Evolutionary conservation across 208 protist species (phyloP).

Genomic region (Acanthamoeba pearcei): DNA sequence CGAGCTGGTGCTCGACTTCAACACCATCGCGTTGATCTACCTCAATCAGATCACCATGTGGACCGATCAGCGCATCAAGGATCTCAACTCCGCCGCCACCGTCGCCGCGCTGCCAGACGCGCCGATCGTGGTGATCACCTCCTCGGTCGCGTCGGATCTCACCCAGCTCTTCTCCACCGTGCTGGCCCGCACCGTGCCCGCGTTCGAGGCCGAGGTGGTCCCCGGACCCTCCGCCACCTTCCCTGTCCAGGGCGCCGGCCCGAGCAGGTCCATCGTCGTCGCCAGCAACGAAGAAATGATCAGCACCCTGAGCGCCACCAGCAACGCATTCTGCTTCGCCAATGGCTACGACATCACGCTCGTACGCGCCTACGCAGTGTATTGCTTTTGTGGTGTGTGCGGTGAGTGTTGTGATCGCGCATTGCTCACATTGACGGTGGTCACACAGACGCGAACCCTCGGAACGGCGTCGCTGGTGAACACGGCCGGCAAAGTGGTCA

Average conservation of each 20-base stretch:
- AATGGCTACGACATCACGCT: constrained; percentile 4
- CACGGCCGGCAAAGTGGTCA: background rate
- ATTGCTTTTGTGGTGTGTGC: no score
- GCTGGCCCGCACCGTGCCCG: background rate
- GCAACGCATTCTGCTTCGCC: background rate
- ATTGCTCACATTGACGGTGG: background rate
- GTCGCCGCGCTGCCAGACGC: background rate
- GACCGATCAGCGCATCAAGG: background rate
- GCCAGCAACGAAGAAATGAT: background rate
- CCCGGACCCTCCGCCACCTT: background rate
- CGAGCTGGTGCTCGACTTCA: constrained; percentile 18
- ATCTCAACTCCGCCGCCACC: background rate
- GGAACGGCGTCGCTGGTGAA: background rate
- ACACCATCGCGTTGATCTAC: background rate
- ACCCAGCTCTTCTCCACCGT: background rate
- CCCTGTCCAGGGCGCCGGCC: background rate
- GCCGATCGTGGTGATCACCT: background rate
- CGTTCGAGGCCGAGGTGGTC: background rate
- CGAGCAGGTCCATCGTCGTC: background rate
- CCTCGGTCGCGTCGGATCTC: background rate
- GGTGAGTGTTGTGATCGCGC: background rate
- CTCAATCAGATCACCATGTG: background rate
- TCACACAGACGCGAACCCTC: background rate
- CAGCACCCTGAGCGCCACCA: background rate
- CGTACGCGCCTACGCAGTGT: background rate